Percentiles rank a stretch among this genome's conserved stretches.
These are phyloP conservation scores for Tetrahymena elliotti DNA, from an alignment of 73 alveolate species.

Conservation along the genomic window DNA sequence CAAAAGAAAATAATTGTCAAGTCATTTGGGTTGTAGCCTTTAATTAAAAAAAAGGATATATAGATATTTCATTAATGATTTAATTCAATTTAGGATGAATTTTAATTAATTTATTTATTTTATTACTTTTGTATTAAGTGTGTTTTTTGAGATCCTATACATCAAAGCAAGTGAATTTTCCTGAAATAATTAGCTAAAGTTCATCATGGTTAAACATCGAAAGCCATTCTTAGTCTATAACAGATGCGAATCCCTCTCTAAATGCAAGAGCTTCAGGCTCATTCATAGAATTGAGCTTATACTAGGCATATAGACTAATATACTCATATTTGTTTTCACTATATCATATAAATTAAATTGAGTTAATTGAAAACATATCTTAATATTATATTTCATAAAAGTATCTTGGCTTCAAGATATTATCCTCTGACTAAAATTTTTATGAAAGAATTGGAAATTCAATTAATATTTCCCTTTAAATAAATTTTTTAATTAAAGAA, in stretches of 20 bases:
- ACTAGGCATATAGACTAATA: constrained; percentile 71
- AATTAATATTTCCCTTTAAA: not conserved
- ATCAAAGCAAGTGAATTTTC: constrained; percentile 51
- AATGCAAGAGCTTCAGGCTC: constrained; percentile 60
- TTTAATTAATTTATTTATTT: constrained; percentile 19
- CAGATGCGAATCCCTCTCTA: constrained; percentile 20
- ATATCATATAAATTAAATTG: not conserved
- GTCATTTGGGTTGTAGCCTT: constrained; percentile 66
- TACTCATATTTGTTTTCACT: constrained; percentile 64
- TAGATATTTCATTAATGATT: constrained; percentile 72
- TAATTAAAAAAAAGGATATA: constrained; percentile 65
- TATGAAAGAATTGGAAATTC: not conserved
- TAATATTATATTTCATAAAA: not conserved
- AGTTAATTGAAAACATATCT: not conserved
- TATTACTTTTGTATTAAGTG: constrained; percentile 1
- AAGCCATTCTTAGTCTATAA: constrained; percentile 16
- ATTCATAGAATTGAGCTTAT: constrained; percentile 41
- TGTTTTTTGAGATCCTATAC: constrained; percentile 4
- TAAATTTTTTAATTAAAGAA: not conserved
- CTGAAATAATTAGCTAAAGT: constrained; percentile 32
- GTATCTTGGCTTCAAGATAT: not conserved
- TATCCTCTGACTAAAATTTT: not conserved
- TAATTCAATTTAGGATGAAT: constrained; percentile 41
- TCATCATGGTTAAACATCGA: constrained; percentile 19
- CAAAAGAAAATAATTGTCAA: constrained; percentile 70